Percentiles rank a stretch among this genome's conserved stretches.
These are phyloP conservation scores for Cyberlindnera maclurae DNA, from an alignment of 805 yeast species.

Conservation along the genomic window DNA sequence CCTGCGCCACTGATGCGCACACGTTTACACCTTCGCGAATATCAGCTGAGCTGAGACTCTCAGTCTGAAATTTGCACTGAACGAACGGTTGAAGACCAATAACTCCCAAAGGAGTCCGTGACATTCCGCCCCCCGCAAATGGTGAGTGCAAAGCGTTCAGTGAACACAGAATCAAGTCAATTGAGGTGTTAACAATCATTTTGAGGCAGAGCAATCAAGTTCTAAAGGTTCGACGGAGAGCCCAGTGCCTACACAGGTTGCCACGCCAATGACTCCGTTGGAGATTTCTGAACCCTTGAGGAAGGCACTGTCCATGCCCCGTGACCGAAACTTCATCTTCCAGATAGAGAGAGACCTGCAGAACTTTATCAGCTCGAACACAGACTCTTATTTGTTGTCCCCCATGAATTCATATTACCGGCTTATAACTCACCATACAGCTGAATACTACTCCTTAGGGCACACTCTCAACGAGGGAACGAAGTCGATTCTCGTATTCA, in stretches of 20 bases:
- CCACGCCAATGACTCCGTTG: neutral
- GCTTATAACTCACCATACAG: slow-evolving; percentile 60
- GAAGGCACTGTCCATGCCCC: slow-evolving; percentile 35
- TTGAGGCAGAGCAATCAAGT: too few species aligned
- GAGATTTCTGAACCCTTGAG: slow-evolving; percentile 24
- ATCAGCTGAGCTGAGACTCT: too few species aligned
- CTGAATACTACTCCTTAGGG: slow-evolving; percentile 56
- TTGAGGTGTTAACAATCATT: too few species aligned
- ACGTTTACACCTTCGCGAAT: too few species aligned
- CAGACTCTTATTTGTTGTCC: slow-evolving; percentile 32
- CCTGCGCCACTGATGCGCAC: too few species aligned
- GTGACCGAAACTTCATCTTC: slow-evolving; percentile 44
- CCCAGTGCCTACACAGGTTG: neutral
- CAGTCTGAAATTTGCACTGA: too few species aligned
- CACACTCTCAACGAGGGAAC: slow-evolving; percentile 49
- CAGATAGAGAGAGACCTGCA: slow-evolving; percentile 41
- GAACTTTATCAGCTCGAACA: slow-evolving; percentile 36
- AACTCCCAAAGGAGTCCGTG: too few species aligned
- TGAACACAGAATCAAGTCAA: too few species aligned
- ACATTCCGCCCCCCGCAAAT: too few species aligned
- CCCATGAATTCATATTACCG: slow-evolving; percentile 62
- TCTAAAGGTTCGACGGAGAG: too few species aligned
- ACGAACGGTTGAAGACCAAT: too few species aligned
- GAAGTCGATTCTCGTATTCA: slow-evolving; percentile 36
- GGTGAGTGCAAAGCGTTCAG: too few species aligned